A percentile compares a stretch with the other conserved stretches of the same genome.
Conservation (phyloP, 805 yeast genomes). For the Sugiyamaella mastotermitis region DNA sequence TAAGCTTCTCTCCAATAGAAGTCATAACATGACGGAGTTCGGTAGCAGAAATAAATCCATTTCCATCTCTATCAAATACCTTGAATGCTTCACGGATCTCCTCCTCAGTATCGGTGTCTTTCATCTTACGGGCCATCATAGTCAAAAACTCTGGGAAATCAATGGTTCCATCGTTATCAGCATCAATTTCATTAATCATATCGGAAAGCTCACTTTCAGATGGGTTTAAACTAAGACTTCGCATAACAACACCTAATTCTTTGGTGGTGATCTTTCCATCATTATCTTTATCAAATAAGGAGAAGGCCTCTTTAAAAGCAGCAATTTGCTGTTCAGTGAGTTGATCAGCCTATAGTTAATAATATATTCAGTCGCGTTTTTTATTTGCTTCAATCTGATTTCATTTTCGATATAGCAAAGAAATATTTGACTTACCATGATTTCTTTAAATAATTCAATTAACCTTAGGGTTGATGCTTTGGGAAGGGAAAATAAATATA, state of each 20-base stretch:
- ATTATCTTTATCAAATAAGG: slow-evolving; percentile 92
- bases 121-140: slow-evolving; percentile 87
- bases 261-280: slow-evolving; percentile 95
- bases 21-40: slow-evolving; percentile 96
- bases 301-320: slow-evolving; percentile 96
- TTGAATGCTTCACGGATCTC: slow-evolving; percentile 97
- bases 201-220: slow-evolving; percentile 94
- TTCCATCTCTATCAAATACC: slow-evolving; percentile 90
- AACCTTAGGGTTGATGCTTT: background rate
- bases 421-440: too few species aligned
- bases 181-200: slow-evolving; percentile 95
- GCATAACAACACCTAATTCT: slow-evolving; percentile 97
- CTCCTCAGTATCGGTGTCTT: slow-evolving; percentile 95
- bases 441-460: background rate
- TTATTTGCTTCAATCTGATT: too few species aligned
- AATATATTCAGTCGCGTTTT: too few species aligned
- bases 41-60: slow-evolving; percentile 93
- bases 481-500: too few species aligned
- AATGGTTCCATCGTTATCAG: slow-evolving; percentile 86
- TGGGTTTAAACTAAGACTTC: slow-evolving; percentile 97
- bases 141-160: slow-evolving; percentile 80
- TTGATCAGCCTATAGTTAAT: slow-evolving; percentile 75
- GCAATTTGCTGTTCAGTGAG: slow-evolving; percentile 94
- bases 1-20: slow-evolving; percentile 92
- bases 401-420: too few species aligned